Percentiles rank a stretch among this genome's conserved stretches.
phyloP scores from a whole-genome alignment of 2,329 filamentous ascomycete species.

The Cercospora sp. region DNA sequence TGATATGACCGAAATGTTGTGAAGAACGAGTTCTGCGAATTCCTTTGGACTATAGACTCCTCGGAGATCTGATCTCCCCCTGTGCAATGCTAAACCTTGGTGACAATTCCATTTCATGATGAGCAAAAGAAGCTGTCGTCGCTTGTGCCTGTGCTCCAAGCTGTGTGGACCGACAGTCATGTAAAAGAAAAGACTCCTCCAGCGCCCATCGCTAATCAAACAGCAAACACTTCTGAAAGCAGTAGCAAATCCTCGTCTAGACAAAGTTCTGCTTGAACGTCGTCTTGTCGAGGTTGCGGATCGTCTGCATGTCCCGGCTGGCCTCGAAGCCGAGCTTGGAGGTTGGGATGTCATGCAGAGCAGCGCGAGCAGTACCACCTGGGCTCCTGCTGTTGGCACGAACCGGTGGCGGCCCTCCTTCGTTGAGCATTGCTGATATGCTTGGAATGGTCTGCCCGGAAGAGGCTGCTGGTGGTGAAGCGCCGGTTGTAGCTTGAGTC shows the following conservation, averaged over 20 bases:
- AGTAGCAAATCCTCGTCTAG: background rate
- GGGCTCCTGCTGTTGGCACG: constrained; percentile 38
- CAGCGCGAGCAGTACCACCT: constrained; percentile 28
- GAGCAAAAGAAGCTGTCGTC: background rate
- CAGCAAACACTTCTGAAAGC: background rate
- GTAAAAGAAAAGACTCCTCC: background rate
- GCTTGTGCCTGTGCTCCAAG: background rate
- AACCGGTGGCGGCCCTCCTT: constrained; percentile 30
- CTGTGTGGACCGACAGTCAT: background rate
- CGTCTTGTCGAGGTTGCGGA: constrained; percentile 41
- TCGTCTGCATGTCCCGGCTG: constrained; percentile 38
- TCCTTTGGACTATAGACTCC: background rate
- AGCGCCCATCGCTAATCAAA: constrained; percentile 19
- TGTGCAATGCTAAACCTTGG: background rate
- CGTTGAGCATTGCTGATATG: constrained; percentile 52
- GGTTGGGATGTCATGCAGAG: constrained; percentile 40
- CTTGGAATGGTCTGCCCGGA: constrained; percentile 52
- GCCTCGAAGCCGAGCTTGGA: constrained; percentile 43
- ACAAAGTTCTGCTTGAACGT: constrained; percentile 37
- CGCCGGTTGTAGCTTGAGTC: constrained; percentile 43
- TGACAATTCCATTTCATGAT: background rate
- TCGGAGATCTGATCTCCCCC: background rate
- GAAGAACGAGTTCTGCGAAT: background rate
- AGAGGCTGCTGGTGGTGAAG: constrained; percentile 34
- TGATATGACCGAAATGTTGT: too few species aligned